Base-by-base conservation (phyloP, 140 eudicot species). In the Senecio squalidus region DNA sequence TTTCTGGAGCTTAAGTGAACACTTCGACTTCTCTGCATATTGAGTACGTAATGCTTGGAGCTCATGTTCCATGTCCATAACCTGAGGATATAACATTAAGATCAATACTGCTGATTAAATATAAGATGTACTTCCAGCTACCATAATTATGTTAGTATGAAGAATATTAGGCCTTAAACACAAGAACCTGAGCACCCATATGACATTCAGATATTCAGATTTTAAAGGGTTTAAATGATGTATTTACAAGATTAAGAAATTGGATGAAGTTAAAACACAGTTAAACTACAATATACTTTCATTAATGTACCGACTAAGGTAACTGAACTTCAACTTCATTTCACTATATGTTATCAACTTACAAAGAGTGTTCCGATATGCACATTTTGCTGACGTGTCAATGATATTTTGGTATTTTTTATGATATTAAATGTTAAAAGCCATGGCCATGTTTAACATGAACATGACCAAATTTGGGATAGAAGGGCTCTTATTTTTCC, bases 41-140 rank as follows among this genome's bases (percentile, higher is more conserved):
- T 83, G 97, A 66, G 61, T 49, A 40, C 97, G 80, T 60, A 90
- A 75, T 66, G 94, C 97, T 60, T 69, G 84, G 50, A 90, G 88
- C 71, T 90, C 97, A 64, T 80, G 95, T 67, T 90, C 97, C 95
- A 90, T 90, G 68, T 90, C 97, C 97, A 90, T 90, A 70, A 90
- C 97, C 97, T 90, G 80, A 27, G 20, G 23, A 68, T 21, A 73
- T 9, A 45, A 59, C 25, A 46, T 41, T 41, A 15, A 41, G 29
- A 38, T 47, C 3, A 68, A 33, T 51, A 9, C 9, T 26, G 9
- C 18, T 22, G 31, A 33, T 28, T 26, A 47, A 26, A 68, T 33
- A 26, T n/a, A n/a, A 25, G 23, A 63, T 20, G 48, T 20, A 20
- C 18, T 28, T 58, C 41, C 16, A 48, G 26, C 49, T 30, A 47